These are phyloP conservation scores for Capsella rubella DNA, from an alignment of 441 rosid species.

Conservation along the genomic window DNA sequence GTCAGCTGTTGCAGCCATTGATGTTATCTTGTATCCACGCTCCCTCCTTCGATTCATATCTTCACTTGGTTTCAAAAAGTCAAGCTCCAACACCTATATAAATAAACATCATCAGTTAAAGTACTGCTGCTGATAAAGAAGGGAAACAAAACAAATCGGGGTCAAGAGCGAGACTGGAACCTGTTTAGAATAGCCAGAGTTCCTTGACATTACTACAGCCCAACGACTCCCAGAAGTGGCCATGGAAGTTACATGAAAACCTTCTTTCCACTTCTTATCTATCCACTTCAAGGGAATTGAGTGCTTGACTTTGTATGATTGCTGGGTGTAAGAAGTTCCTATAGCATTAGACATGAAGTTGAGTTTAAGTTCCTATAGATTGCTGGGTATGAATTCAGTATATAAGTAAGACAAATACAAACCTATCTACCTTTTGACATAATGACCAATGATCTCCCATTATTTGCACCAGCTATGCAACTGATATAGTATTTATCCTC, in stretches of 20 bases:
- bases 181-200: conserved; percentile 82
- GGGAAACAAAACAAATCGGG: too few relatives aligned
- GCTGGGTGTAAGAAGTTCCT: conserved; percentile 87
- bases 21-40: conserved; percentile 75
- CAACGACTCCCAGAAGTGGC: conserved; percentile 80
- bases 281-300: conserved; percentile 89
- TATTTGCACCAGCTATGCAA: conserved; percentile 77
- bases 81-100: conserved; percentile 86
- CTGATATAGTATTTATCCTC: conserved; percentile 80
- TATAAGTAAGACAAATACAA: conserved; percentile 24
- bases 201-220: conserved; percentile 90
- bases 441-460: conserved; percentile 82
- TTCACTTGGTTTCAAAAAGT: conserved; percentile 85
- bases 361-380: background rate
- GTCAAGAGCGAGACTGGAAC: conserved; percentile 33
- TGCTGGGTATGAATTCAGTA: too few relatives aligned
- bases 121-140: too few relatives aligned
- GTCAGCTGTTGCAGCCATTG: conserved; percentile 88
- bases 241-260: conserved; percentile 84
- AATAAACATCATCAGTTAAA: too few relatives aligned
- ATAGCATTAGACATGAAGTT: conserved; percentile 33
- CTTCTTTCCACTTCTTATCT: conserved; percentile 90
- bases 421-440: conserved; percentile 71
- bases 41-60: conserved; percentile 87
- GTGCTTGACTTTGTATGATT: conserved; percentile 84